Conservation (phyloP, 1,139 yeast genomes). For the Blastobotrys petasosporus region DNA sequence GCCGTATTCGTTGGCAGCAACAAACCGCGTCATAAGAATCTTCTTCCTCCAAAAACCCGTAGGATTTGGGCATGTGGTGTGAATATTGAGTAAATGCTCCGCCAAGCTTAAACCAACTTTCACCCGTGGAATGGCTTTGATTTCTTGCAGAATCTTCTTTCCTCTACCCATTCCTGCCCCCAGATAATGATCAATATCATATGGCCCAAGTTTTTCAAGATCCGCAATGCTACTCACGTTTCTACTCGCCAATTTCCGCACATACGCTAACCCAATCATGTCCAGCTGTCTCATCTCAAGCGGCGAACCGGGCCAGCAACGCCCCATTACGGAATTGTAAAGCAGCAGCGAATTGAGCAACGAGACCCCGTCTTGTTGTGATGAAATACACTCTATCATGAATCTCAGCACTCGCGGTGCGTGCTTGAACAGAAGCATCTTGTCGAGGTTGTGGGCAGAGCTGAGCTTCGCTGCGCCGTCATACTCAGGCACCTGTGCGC, state of each 20-base stretch:
- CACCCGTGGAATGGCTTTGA: not conserved
- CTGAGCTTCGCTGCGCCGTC: constrained; percentile 2
- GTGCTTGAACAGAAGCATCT: constrained; percentile 3
- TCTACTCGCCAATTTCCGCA: constrained; percentile 1
- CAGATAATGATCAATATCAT: constrained; percentile 4
- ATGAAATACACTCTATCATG: not conserved
- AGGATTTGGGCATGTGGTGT: not conserved
- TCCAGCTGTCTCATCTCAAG: constrained; percentile 4
- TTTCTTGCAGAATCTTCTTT: constrained; percentile 1
- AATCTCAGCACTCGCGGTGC: constrained; percentile 1
- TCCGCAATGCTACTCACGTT: not conserved
- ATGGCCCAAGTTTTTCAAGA: not conserved
- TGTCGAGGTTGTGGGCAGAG: constrained; percentile 1
- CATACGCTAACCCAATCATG: constrained; percentile 1
- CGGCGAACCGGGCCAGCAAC: constrained; percentile 5
- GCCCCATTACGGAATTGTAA: not conserved
- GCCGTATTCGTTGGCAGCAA: constrained; percentile 1
- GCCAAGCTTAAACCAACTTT: not conserved
- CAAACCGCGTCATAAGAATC: not conserved
- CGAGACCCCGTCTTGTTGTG: not conserved
- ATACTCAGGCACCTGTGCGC: constrained; percentile 1
- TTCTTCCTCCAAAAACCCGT: not conserved
- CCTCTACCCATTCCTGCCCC: constrained; percentile 1
- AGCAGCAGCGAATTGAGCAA: not conserved
- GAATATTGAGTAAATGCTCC: not conserved